Evolutionary conservation across 192 early-diverging fungal genomes (phyloP), one percentile per base, ranked within the genome.

Genomic region (Mycoemilia scoparia): DNA sequence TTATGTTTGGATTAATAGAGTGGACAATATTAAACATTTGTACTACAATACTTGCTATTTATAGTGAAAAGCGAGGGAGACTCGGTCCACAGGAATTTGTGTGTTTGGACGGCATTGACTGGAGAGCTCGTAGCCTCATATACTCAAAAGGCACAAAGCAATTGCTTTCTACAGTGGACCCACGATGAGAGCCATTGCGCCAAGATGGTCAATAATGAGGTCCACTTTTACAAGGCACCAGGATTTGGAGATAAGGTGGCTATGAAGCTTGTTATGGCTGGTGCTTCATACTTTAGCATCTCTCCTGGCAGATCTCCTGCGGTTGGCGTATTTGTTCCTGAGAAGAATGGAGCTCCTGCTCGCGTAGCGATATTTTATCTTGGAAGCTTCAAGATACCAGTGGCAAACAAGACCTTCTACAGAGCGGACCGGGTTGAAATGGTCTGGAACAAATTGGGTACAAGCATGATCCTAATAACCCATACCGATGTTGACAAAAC

Each of bases 401-500:
- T 84, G 43, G 72, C 82, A 15, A 77, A 77, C 55, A 90, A 90
- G 64, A 82, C 85, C n/a, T 89, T 98, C 49, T 95, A 72, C 66
- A 82, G 84, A 51, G 89, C 88, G 4, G 95, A 98, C 45, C 79
- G 73, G 29, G 75, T 88, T 23, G 71, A 84, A 42, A 84, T 95
- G 58, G 66, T 79, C 51, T 98, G 95, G 95, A 93, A 96, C 62
- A 57, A 64, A 27, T 66, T 82, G 8, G 84, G 84, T 19, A 87
- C 84, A 27, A 76, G 75, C 47, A 53, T 96, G 18, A 67, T 96
- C 36, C 79, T 93, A 20, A 71, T 90, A 52, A 85, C 91, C 4
- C 79, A 80, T 17, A 93, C 95, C 21, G 95, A 98, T 22, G 80
- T 95, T 24, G 91, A 96, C 57, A 87, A 77, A 51, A 84, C 89